Base-by-base conservation (phyloP, 768 basidiomycete species). In the Tricholoma hemisulphureum region DNA sequence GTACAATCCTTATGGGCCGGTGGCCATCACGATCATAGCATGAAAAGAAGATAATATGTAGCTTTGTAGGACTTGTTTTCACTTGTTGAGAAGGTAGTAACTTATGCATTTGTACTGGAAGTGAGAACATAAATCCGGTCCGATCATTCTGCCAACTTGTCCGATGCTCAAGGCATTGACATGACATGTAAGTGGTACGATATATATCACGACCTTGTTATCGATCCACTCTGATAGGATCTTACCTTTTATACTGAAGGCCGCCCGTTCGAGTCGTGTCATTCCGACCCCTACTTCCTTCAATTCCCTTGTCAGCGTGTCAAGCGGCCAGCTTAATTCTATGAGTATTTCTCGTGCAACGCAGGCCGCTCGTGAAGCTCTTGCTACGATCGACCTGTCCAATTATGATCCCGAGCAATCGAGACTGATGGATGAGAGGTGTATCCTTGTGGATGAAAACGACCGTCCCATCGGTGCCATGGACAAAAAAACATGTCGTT, bases 401-500 rank as follows among this genome's bases (percentile, higher is more conserved):
- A 80, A 69, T 60, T 98, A 98, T 81, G 95, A 98, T 70, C 83
- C 89, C 10, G 93, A 94, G 66, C 96, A 98, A 70, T 92, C 93
- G 32, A 83, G 88, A 59, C 80, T 99, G 57, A 99, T 99, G 97
- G 92, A 95, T 65, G 97, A 99, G 74, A 79, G 86, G 55, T 95
- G 95, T 65, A 95, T 96, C 69, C 81, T 96, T 41, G 92, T 95
- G 29, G 91, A 95, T 67, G 90, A 93, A 69, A 71, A 95, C 55
- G 94, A 96, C 70, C 83, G 81, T 31, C 84, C 87, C 16, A 86
- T 94, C 50, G 94, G 94, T 23, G 89, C 93, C 23, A 80, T 87
- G 60, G 92, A 94, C 73, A 99, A 99, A 80, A 99, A 98, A 77
- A 95, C 92, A 20, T 98, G 96, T 95, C 16, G 66, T 63, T 88